Evolutionary conservation across 768 basidiomycete genomes (phyloP), one percentile per base, ranked within the genome.

Genomic region (Pholiota conissans): DNA sequence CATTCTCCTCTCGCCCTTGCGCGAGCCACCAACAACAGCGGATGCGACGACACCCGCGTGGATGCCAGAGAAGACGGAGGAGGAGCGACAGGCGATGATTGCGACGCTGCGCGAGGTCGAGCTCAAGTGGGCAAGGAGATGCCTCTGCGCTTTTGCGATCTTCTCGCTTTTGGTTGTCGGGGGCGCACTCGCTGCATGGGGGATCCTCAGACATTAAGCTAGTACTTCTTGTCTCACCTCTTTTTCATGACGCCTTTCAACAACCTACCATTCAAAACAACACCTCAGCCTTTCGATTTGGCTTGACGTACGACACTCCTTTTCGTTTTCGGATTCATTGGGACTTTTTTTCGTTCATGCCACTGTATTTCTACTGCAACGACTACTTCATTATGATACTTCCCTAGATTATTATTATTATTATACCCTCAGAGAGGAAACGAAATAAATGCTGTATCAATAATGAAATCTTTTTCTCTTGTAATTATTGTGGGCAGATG

Each of bases 71-170:
- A 85, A 80, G 69, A 83, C 83, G 4, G 75, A 75, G 52, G 79
- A 74, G 7, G 84, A 85, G 61, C 78, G 73, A 28, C 71, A 74
- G 47, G 68, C 72, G 49, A 73, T 85, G 29, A 73, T 85, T 49
- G 69, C 70, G 4, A 70, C 76, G 50, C 76, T 85, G 71, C 77
- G 83, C 61, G 67, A 61, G 37, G 69, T 73, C 3, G 85, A 86
- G 58, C 56, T 77, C 34, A 84, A 84, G 60, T 86, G 83, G 84
- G 84, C 84, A 5, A 73, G 70, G 57, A 74, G 83, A 7, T 86
- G 83, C 67, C 70, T 85, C 32, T 77, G 66, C 60, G 87, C 87
- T 1, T 73, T 86, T 29, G 32, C 81, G n/a, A 71, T 76, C 26
- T 69, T 89, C 52, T 52, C 75, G 22, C 63, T 81, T 55, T 63